These are phyloP conservation scores for Steccherinum ochraceum DNA, from an alignment of 768 basidiomycete genomes.

Conservation along the genomic window DNA sequence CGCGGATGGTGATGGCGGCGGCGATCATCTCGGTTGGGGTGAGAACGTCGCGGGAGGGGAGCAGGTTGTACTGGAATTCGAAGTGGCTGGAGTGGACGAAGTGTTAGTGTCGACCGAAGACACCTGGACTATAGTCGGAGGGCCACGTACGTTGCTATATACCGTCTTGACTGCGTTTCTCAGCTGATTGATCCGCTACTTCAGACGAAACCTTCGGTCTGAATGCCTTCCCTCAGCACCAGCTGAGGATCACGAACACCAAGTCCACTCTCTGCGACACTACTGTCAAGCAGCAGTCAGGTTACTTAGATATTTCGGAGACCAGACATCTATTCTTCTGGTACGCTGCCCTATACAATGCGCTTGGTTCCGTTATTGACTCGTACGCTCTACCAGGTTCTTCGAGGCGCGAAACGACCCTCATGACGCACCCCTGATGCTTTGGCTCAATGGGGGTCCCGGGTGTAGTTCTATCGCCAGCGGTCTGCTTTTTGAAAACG, in stretches of 20 bases:
- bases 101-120: too few relatives aligned
- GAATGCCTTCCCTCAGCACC: conserved; percentile 42
- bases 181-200: neutral
- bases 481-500: conserved; percentile 20
- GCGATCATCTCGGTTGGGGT: neutral
- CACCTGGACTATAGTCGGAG: too few relatives aligned
- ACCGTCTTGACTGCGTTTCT: too few relatives aligned
- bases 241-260: conserved; percentile 60
- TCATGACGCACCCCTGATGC: conserved; percentile 20
- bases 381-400: conserved; percentile 18
- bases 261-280: conserved; percentile 59
- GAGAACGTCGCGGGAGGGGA: neutral
- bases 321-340: conserved; percentile 50
- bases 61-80: too few relatives aligned
- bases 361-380: neutral
- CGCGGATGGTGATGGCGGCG: neutral
- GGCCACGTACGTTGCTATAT: too few relatives aligned
- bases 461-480: conserved; percentile 14
- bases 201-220: too few relatives aligned
- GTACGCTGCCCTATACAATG: conserved; percentile 19
- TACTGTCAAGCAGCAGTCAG: conserved; percentile 46
- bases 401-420: conserved; percentile 22
- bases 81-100: too few relatives aligned
- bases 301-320: conserved; percentile 43
- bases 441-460: conserved; percentile 25